A percentile compares a stretch with the other conserved stretches of the same genome.
Conservation (phyloP, 176 grass and related monocot species). For the Bromus sterilis region DNA sequence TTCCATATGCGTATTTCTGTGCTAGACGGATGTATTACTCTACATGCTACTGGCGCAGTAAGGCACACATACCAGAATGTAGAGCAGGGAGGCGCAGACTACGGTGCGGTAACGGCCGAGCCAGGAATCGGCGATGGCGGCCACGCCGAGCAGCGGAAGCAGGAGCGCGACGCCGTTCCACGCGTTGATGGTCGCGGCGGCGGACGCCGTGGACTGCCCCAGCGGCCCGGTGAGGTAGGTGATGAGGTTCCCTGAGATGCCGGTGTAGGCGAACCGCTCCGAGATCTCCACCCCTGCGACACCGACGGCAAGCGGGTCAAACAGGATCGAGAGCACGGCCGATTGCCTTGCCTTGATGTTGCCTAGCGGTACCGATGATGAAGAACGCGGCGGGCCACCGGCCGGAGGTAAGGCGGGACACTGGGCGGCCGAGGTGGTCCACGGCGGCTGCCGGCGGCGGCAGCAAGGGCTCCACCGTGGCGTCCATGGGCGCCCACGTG, state of each 20-base stretch:
- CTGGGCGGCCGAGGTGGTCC: constrained; percentile 41
- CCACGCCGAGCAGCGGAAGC: constrained; percentile 44
- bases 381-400: constrained; percentile 52
- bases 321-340: not conserved
- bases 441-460: constrained; percentile 24
- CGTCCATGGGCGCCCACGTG: constrained; percentile 13
- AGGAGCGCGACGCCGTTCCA: constrained; percentile 35
- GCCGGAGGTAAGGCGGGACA: constrained; percentile 21
- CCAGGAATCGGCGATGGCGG: constrained; percentile 54
- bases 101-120: constrained; percentile 55
- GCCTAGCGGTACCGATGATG: constrained; percentile 32
- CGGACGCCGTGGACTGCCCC: constrained; percentile 39
- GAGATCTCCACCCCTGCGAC: constrained; percentile 48
- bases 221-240: constrained; percentile 54
- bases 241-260: constrained; percentile 52
- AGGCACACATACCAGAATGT: constrained; percentile 35
- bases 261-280: constrained; percentile 40
- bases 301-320: not conserved
- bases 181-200: constrained; percentile 45
- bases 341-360: constrained; percentile 3
- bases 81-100: constrained; percentile 33
- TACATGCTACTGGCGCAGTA: not conserved
- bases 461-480: constrained; percentile 23
- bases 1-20: too few relatives aligned
- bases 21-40: too few relatives aligned